Conservation (phyloP, 2,329 filamentous ascomycete species). For the Sporothrix mexicana region DNA sequence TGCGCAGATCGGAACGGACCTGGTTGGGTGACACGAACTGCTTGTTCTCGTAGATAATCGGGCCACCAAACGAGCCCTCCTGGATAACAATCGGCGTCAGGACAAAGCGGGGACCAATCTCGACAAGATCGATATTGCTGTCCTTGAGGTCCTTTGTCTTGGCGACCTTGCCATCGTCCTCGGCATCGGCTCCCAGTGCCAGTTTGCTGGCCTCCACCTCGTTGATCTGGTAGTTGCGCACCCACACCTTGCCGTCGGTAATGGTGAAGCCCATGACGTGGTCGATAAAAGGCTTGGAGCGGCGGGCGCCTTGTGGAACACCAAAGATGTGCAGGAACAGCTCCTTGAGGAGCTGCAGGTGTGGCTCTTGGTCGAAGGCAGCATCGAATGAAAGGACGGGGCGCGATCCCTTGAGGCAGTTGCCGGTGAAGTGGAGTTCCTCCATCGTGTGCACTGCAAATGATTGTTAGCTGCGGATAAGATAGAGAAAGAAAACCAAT, state of each 20-base stretch:
- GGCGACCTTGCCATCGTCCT: slow-evolving; percentile 4
- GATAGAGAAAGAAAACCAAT: too few species aligned
- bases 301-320: slow-evolving; percentile 84
- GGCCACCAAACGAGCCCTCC: slow-evolving; percentile 92
- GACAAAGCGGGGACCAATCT: slow-evolving; percentile 93
- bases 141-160: slow-evolving; percentile 65
- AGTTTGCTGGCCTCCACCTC: slow-evolving; percentile 72
- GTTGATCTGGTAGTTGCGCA: slow-evolving; percentile 90
- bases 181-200: slow-evolving; percentile 43
- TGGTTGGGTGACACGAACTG: slow-evolving; percentile 97
- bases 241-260: slow-evolving; percentile 93
- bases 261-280: slow-evolving; percentile 92
- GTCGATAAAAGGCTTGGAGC: slow-evolving; percentile 94
- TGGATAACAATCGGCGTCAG: slow-evolving; percentile 94
- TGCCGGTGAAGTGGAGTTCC: slow-evolving; percentile 94
- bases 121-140: slow-evolving; percentile 81
- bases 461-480: background rate
- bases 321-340: slow-evolving; percentile 89
- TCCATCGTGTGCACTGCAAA: slow-evolving; percentile 86
- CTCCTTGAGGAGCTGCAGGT: slow-evolving; percentile 85
- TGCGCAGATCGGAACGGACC: slow-evolving; percentile 79
- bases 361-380: slow-evolving; percentile 79
- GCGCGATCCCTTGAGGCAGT: slow-evolving; percentile 91
- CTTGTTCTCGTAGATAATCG: slow-evolving; percentile 98
- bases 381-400: slow-evolving; percentile 91